Evolutionary conservation across 2,329 filamentous ascomycete species (phyloP).

Genomic region (Colletotrichum coccodes): DNA sequence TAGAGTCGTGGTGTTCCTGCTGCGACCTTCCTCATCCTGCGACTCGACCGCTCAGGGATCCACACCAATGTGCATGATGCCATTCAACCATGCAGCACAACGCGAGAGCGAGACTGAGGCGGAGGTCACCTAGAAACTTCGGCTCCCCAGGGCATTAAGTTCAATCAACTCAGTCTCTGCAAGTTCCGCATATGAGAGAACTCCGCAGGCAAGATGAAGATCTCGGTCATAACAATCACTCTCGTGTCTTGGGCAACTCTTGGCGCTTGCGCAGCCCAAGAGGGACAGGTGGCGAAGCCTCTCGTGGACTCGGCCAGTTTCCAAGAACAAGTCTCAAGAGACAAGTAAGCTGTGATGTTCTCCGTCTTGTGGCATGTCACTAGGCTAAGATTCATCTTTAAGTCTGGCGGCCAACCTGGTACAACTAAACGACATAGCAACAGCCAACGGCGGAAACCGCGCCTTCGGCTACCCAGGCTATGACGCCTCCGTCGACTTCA

Average conservation of each 20-base stretch:
- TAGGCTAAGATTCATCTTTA: constrained; percentile 38
- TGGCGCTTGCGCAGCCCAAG: not conserved
- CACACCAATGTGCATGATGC: constrained; percentile 1
- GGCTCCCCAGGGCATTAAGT: too few relatives aligned
- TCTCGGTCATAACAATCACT: not conserved
- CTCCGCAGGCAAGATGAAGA: constrained; percentile 1
- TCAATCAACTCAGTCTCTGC: too few relatives aligned
- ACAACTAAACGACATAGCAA: constrained; percentile 42
- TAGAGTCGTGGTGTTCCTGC: not conserved
- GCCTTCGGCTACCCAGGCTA: constrained; percentile 44
- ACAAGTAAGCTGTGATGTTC: constrained; percentile 26
- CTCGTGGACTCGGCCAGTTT: constrained; percentile 17
- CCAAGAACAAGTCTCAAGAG: constrained; percentile 5
- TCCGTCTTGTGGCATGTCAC: not conserved
- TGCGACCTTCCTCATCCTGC: constrained; percentile 27
- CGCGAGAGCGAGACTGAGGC: not conserved
- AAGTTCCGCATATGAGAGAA: not conserved
- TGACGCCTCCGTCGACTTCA: constrained; percentile 46
- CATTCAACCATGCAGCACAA: not conserved
- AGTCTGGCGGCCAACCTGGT: constrained; percentile 37
- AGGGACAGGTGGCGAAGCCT: not conserved
- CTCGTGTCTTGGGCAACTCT: not conserved
- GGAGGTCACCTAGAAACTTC: not conserved
- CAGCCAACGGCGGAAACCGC: constrained; percentile 43
- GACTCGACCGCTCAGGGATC: not conserved